Conservation (phyloP, 257 asterid species). For the Perilla frutescens region DNA sequence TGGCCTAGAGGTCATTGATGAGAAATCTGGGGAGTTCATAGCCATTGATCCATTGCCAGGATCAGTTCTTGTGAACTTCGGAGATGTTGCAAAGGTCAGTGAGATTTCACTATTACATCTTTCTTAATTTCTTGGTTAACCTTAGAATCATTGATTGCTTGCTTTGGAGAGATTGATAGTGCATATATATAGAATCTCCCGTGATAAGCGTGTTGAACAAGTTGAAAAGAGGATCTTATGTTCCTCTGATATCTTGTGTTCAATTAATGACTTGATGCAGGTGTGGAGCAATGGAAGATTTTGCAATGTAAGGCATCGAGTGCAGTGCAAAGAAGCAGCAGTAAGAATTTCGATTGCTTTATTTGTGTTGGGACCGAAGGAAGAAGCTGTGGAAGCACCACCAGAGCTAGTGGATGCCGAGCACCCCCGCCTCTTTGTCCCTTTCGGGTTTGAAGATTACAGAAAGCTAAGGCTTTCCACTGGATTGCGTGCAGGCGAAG, state of each 20-base stretch:
- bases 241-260: not conserved
- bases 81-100: conserved; percentile 45
- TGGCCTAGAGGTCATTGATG: conserved; percentile 51
- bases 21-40: conserved; percentile 40
- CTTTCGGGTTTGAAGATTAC: conserved; percentile 41
- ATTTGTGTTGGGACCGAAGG: conserved; percentile 38
- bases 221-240: too few relatives aligned
- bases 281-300: conserved; percentile 53
- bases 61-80: conserved; percentile 39
- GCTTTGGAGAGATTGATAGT: too few relatives aligned
- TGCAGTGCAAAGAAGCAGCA: conserved; percentile 38
- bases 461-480: conserved; percentile 40
- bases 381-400: conserved; percentile 33
- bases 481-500: conserved; percentile 38
- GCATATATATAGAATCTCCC: too few relatives aligned
- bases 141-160: too few relatives aligned
- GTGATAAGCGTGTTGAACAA: too few relatives aligned
- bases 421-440: conserved; percentile 32
- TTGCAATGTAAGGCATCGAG: conserved; percentile 50
- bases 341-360: conserved; percentile 36
- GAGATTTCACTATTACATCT: not conserved
- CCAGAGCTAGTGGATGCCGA: conserved; percentile 37
- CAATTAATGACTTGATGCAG: conserved; percentile 12
- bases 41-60: conserved; percentile 44
- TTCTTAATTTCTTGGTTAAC: too few relatives aligned